Base-by-base conservation (phyloP, 129 eudicot species). In the Artemisia argyi region DNA sequence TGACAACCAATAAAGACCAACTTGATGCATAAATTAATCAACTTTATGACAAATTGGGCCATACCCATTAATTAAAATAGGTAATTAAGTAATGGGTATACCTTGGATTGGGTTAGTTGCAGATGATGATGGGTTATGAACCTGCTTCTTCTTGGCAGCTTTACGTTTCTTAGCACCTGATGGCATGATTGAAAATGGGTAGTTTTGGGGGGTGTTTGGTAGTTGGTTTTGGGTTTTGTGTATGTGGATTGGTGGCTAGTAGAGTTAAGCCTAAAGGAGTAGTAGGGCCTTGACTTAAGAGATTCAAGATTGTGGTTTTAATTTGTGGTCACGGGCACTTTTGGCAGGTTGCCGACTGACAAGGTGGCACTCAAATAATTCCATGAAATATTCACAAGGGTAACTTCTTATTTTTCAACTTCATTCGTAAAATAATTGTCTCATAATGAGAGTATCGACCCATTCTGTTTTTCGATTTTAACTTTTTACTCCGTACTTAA, bases 91-190 rank as follows among this genome's bases (percentile, higher is more conserved):
- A 77, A 51, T 26, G 9, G 11, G 48, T 17, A 30, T 69, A 89
- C 90, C 83, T 16, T 65, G 72, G 72, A 58, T 78, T 74, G 85
- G 58, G 48, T 62, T 69, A 87, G 80, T 11, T 51, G 76, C 14
- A 2, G 26, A 32, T 32, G 42, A 32, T 32, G 42, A 7, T 60
- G 75, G 64, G 83, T 66, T 71, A 73, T 76, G 17, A 61, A 56
- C 74, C 87, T 89, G 73, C 88, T 89, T 92, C 79, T 92, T 93
- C 95, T 89, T 89, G 75, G 95, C 92, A 80, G 98, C 96, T 80
- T 93, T 93, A 75, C 98, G 74, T 82, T 93, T 93, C 95, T 89
- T 93, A 47, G 96, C 80, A 78, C 98, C 98, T 74, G 90, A 83
- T 6, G 98, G 98, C 98, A 93, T 93, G 94, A 82, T 88, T 77